Conservation (phyloP, 345 rosid species). For the Eucalyptus polybractea region DNA sequence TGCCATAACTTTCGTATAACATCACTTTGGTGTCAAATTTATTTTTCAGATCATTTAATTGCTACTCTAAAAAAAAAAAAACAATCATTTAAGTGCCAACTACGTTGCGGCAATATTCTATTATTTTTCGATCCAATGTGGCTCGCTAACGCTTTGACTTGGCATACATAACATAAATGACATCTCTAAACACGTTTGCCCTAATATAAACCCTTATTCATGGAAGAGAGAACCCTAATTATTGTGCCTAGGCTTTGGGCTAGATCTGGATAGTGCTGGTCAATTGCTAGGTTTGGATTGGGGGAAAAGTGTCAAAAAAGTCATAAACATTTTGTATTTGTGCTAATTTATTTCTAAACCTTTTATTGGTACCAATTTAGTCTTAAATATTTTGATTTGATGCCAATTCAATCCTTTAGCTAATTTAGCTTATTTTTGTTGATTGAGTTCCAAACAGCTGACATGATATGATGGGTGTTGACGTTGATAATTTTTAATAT, state of each 20-base stretch:
- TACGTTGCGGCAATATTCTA: no score
- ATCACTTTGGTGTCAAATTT: no score
- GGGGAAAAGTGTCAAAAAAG: no score
- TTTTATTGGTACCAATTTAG: rapidly evolving
- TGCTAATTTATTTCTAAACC: no score
- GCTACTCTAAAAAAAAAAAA: background rate
- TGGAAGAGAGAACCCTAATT: background rate
- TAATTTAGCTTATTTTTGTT: no score
- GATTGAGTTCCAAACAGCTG: rapidly evolving
- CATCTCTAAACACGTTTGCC: background rate
- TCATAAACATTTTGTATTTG: rapidly evolving
- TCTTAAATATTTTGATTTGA: no score
- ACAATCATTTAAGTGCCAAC: no score
- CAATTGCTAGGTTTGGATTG: background rate
- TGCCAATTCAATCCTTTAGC: rapidly evolving
- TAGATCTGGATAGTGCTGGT: background rate
- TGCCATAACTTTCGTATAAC: background rate
- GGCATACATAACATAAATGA: background rate
- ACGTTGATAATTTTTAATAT: rapidly evolving
- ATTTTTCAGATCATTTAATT: no score
- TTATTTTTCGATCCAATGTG: no score
- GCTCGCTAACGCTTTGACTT: rapidly evolving
- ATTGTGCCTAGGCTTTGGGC: background rate
- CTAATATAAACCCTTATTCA: background rate
- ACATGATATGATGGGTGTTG: rapidly evolving